Conservation (phyloP, 495 filamentous ascomycete species). For the Neurospora pannonica region DNA sequence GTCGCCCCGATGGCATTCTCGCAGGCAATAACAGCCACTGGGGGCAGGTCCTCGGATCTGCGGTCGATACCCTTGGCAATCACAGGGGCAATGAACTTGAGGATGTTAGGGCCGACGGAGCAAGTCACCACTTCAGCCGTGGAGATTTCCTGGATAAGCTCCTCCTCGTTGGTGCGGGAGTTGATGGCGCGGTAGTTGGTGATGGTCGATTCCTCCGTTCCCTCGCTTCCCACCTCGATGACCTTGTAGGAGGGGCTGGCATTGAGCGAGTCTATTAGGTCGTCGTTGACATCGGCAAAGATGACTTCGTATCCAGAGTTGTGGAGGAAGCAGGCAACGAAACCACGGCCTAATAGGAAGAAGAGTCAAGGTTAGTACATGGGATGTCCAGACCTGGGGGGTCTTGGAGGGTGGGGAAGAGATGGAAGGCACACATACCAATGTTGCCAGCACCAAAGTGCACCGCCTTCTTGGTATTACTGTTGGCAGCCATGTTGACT, state of each 20-base stretch:
- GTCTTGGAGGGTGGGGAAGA: not conserved
- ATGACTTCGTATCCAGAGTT: slow-evolving; percentile 83
- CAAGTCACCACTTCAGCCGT: slow-evolving; percentile 88
- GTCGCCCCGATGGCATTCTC: slow-evolving; percentile 95
- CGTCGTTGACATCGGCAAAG: slow-evolving; percentile 87
- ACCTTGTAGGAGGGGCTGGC: slow-evolving; percentile 70
- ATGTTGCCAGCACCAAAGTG: slow-evolving; percentile 96
- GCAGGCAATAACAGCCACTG: slow-evolving; percentile 88
- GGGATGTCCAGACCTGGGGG: not conserved
- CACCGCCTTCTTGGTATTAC: slow-evolving; percentile 59
- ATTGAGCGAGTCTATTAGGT: slow-evolving; percentile 67
- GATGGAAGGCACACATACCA: slow-evolving; percentile 23
- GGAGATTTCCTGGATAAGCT: slow-evolving; percentile 74
- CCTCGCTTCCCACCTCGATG: slow-evolving; percentile 82
- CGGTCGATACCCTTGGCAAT: slow-evolving; percentile 84
- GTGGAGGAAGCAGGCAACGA: slow-evolving; percentile 63
- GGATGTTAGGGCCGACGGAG: slow-evolving; percentile 89
- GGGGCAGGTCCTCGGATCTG: slow-evolving; percentile 54
- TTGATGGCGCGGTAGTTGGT: slow-evolving; percentile 95
- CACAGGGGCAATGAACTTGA: slow-evolving; percentile 88
- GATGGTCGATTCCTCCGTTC: slow-evolving; percentile 71
- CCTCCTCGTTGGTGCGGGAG: slow-evolving; percentile 69
- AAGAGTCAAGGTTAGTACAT: slow-evolving; percentile 7
- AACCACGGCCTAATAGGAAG: slow-evolving; percentile 36
- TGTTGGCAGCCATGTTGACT: slow-evolving; percentile 7